A percentile compares a stretch with the other conserved stretches of the same genome.
phyloP scores from a whole-genome alignment of 1,284 basidiomycete genomes.

The Malassezia psittaci region DNA sequence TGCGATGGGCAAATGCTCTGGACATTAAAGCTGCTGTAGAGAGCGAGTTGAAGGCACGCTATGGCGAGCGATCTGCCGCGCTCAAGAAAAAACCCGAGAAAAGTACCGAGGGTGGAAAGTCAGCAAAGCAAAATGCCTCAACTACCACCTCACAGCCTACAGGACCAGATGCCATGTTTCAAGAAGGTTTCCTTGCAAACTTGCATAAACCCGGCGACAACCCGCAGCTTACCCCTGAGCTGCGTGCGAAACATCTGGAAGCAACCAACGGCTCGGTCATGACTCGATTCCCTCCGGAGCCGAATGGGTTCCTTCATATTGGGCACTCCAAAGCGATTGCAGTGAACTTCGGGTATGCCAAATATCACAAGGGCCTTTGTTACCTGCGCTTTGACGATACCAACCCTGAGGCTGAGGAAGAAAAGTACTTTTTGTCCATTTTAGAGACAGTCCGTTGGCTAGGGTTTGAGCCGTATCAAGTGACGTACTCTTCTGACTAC shows the following conservation, averaged over 20 bases:
- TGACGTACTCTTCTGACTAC: slow-evolving; percentile 98
- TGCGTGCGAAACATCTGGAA: slow-evolving; percentile 71
- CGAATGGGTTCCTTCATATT: slow-evolving; percentile 91
- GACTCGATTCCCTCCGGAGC: slow-evolving; percentile 97
- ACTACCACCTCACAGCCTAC: slow-evolving; percentile 21
- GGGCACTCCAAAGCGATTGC: slow-evolving; percentile 97
- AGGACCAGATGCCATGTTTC: slow-evolving; percentile 63
- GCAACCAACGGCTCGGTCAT: slow-evolving; percentile 74
- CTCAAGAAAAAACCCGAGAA: slow-evolving; percentile 54
- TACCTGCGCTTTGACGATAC: slow-evolving; percentile 97
- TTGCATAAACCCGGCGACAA: slow-evolving; percentile 92
- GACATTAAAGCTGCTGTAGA: slow-evolving; percentile 84
- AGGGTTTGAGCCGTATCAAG: slow-evolving; percentile 95
- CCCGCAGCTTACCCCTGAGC: slow-evolving; percentile 67
- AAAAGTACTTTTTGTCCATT: slow-evolving; percentile 88
- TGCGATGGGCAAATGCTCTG: slow-evolving; percentile 75
- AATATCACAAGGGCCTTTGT: slow-evolving; percentile 75
- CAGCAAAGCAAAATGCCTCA: slow-evolving; percentile 12
- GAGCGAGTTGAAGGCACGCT: slow-evolving; percentile 61
- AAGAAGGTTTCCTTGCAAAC: slow-evolving; percentile 84
- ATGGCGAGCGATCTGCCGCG: slow-evolving; percentile 55
- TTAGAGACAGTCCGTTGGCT: slow-evolving; percentile 92
- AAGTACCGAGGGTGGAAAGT: background rate
- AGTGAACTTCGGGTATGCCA: slow-evolving; percentile 94
- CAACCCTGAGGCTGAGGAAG: slow-evolving; percentile 96